These are phyloP conservation scores for Candida corydali DNA, from an alignment of 805 yeast genomes.

Conservation along the genomic window DNA sequence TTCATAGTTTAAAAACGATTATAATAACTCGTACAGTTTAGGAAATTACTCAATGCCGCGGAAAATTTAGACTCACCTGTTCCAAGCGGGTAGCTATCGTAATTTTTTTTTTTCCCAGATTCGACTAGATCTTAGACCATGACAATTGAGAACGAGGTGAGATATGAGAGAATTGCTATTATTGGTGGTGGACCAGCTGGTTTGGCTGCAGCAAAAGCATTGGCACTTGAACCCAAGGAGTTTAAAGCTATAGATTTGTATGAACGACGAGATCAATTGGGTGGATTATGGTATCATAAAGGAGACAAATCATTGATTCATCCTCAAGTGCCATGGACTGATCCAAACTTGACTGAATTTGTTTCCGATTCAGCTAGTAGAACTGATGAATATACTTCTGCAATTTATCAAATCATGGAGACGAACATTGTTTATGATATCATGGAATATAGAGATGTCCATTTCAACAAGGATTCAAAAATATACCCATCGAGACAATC, in stretches of 20 bases:
- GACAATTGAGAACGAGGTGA: slow-evolving; percentile 3
- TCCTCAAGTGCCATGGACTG: slow-evolving; percentile 13
- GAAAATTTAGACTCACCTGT: too few relatives aligned
- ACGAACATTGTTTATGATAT: slow-evolving; percentile 63
- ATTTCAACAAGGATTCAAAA: slow-evolving; percentile 27
- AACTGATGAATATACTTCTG: slow-evolving; percentile 18
- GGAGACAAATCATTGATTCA: slow-evolving; percentile 28
- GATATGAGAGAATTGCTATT: slow-evolving; percentile 47
- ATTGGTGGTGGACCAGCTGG: slow-evolving; percentile 83
- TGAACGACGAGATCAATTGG: slow-evolving; percentile 57
- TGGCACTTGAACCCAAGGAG: slow-evolving; percentile 44
- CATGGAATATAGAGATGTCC: slow-evolving; percentile 51
- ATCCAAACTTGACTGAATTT: slow-evolving; percentile 17
- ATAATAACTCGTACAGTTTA: not conserved
- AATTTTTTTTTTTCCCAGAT: not conserved
- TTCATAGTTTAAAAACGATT: not conserved
- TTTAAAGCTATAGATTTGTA: slow-evolving; percentile 49
- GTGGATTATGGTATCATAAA: slow-evolving; percentile 72
- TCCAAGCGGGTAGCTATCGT: not conserved
- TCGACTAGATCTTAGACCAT: not conserved
- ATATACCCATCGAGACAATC: slow-evolving; percentile 58
- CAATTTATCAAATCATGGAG: slow-evolving; percentile 64
- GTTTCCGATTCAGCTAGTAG: slow-evolving; percentile 13
- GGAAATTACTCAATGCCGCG: too few relatives aligned
- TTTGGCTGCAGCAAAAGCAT: slow-evolving; percentile 59